Conservation (phyloP, 805 yeast genomes). For the Sugiyamaella americana region DNA sequence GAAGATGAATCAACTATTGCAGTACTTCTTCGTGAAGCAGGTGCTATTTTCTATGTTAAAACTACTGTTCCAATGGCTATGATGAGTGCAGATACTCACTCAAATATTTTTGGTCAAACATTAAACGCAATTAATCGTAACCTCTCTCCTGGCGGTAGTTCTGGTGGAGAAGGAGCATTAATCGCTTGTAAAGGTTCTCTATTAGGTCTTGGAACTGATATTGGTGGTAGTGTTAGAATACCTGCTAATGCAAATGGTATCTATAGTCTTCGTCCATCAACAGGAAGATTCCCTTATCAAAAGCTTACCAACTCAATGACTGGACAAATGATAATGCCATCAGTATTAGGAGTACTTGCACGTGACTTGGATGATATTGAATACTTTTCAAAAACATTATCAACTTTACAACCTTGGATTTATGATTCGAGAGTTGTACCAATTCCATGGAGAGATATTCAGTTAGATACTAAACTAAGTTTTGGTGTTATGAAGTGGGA, state of each 20-base stretch:
- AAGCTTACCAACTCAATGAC: slow-evolving; percentile 32
- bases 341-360: slow-evolving; percentile 48
- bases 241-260: slow-evolving; percentile 43
- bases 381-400: slow-evolving; percentile 36
- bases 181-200: slow-evolving; percentile 40
- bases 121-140: slow-evolving; percentile 41
- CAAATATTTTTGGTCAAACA: slow-evolving; percentile 42
- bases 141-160: slow-evolving; percentile 47
- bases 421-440: slow-evolving; percentile 38
- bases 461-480: slow-evolving; percentile 30
- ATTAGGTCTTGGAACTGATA: slow-evolving; percentile 51
- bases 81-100: slow-evolving; percentile 44
- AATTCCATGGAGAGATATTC: slow-evolving; percentile 28
- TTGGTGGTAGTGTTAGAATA: slow-evolving; percentile 48
- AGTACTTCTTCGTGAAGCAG: slow-evolving; percentile 27
- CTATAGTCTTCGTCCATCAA: slow-evolving; percentile 13
- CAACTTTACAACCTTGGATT: slow-evolving; percentile 38
- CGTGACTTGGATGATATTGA: slow-evolving; percentile 35
- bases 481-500: slow-evolving; percentile 42
- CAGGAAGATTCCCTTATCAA: slow-evolving; percentile 28
- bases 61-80: slow-evolving; percentile 49
- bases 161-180: slow-evolving; percentile 55
- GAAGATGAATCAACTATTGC: slow-evolving; percentile 18
- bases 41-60: slow-evolving; percentile 51
- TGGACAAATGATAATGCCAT: slow-evolving; percentile 29